Evolutionary conservation across 2,329 filamentous ascomycete genomes (phyloP), one percentile per base, ranked within the genome.

Genomic region (Aspergillus udagawae): DNA sequence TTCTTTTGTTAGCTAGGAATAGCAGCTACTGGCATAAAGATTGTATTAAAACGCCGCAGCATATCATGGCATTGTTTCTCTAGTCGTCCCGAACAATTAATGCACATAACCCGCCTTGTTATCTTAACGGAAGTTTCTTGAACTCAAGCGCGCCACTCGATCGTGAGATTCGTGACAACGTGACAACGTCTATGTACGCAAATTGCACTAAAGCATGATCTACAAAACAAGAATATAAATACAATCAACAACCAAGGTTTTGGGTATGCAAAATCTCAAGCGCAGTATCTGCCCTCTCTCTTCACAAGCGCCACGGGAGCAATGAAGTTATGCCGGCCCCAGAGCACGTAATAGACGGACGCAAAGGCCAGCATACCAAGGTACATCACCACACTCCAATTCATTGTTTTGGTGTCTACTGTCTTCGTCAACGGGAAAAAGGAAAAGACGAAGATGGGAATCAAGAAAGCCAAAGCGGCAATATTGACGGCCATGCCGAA

Each of bases 381-480:
- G 55, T 78, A 81, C 64, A 82, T 79, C 1, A 70, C 65, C 45
- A 76, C 69, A 41, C 74, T 75, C 78, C 78, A 82, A 59, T 82
- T 82, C 77, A 82, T 80, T 4, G 72, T 72, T 52, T 65, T 59
- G 8, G 62, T 58, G 9, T 64, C 63, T 25, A 77, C 75, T 3
- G 65, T 60, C 9, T 65, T 70, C 0, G 62, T 63, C 12, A 69
- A 60, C 0, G 79, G 79, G 60, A 81, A 81, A 58, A 80, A 80
- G 0, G 71, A 65, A 54, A 81, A 79, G 1, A 78, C 53, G 32
- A 78, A 76, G 3, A 75, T 65, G 0, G 77, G 65, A 2, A 69
- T 52, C 2, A 80, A 59, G 55, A 76, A 80, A 0, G 66, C 51
- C 21, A 81, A 60, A 0, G 76, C 67, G 4, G 74, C 66, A 9